Conservation (phyloP, 306 rosid species). For the Arachis stenosperma region DNA sequence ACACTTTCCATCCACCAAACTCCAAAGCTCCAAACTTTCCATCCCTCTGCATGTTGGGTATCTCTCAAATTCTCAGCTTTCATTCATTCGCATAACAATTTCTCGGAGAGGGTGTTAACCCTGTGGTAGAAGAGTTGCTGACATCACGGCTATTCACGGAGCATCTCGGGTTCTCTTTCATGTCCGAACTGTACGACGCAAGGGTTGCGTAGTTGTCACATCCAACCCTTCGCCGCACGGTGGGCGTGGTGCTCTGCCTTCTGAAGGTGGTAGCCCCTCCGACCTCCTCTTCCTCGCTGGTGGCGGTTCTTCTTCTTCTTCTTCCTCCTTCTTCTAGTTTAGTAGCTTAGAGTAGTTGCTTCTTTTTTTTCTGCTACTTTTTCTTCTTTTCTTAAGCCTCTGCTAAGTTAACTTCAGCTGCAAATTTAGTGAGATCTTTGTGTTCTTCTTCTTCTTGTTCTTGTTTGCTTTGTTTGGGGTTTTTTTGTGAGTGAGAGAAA, state of each 20-base stretch:
- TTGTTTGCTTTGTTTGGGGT: conserved; percentile 34
- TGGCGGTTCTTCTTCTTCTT: conserved; percentile 59
- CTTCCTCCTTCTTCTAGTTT: not conserved
- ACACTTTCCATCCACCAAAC: too few relatives aligned
- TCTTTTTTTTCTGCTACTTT: too few relatives aligned
- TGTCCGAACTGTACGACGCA: conserved; percentile 82
- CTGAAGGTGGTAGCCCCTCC: conserved; percentile 99
- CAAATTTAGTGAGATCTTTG: conserved; percentile 24
- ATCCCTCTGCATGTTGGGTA: conserved; percentile 11
- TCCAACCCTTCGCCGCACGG: conserved; percentile 99
- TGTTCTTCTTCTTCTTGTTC: conserved; percentile 11
- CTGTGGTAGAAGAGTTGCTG: conserved; percentile 68
- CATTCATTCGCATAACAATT: too few relatives aligned
- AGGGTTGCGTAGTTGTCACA: conserved; percentile 60
- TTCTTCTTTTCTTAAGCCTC: too few relatives aligned
- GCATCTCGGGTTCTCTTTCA: conserved; percentile 63
- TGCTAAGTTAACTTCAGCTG: too few relatives aligned
- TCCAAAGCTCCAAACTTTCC: too few relatives aligned
- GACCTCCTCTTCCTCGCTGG: conserved; percentile 99
- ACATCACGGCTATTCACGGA: conserved; percentile 98
- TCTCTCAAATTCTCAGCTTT: not conserved
- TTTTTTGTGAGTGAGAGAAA: not conserved
- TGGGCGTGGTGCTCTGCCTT: conserved; percentile 99
- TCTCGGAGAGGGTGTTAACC: conserved; percentile 59
- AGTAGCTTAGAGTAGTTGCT: not conserved